Base-by-base conservation (phyloP, 495 filamentous ascomycete species). In the Penicillium pulvis region DNA sequence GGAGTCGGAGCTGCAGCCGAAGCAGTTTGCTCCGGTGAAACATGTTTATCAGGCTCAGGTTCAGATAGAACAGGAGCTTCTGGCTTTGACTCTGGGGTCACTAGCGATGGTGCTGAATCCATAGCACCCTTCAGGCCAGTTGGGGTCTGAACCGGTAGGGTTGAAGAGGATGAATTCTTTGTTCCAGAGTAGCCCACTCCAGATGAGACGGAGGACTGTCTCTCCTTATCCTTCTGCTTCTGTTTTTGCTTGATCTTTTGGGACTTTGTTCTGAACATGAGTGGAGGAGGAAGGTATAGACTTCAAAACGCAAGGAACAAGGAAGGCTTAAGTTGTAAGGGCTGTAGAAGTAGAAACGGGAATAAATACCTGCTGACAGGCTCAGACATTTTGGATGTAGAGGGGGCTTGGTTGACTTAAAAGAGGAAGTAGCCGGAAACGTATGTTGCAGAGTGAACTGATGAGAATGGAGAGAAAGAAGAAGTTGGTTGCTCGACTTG, bases 201-300 rank as follows among this genome's bases (percentile, higher is more conserved):
- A 31, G 46, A 57, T 12, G 55, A 51, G 10, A 57, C 24, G 26
- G 55, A 49, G 26, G 30, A 19, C 16, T 28, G 31, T n/a, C 33
- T 24, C 17, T 57, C n/a, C 46, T 57, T 57, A 46, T 57, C 45
- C 46, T 57, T 50, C 55, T 57, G 45, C 55, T 57, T 50, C 55
- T 57, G 45, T 46, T 57, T 50, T 46, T 57, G 19, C 46, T 57
- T 51, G 43, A 17, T 6, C 23, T 51, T 50, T 30, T 51, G 45
- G 20, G 55, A 57, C 33, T 51, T 50, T 46, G 6, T 57, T 57
- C 23, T 50, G 35, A 57, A 57, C 55, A 57, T 57, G 45, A 33
- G 24, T 10, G 23, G 8, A 47, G 11, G 9, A 11, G 23, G 23
- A 47, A 47, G 10, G 14, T 26, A 23, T 23, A 23, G 45, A 24